These are phyloP conservation scores for Aspergillus sp. DNA, from an alignment of 2,329 filamentous ascomycete species.

Conservation along the genomic window DNA sequence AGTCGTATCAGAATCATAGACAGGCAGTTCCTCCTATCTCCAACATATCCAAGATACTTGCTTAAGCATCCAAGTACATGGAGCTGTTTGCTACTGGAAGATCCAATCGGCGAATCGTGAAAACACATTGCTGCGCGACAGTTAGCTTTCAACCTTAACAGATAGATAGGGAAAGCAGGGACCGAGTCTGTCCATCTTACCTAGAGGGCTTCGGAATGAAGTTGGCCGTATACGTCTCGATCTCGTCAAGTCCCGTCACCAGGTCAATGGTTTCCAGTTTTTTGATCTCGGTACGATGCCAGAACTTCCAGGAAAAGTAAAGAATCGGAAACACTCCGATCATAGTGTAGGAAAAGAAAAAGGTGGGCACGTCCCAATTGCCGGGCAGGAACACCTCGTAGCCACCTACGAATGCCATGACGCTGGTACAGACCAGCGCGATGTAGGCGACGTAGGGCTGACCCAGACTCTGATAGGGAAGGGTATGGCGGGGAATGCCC, in stretches of 20 bases:
- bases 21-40: background rate
- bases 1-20: background rate
- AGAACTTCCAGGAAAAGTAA: conserved; percentile 69
- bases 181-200: conserved; percentile 38
- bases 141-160: conserved; percentile 3
- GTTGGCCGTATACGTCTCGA: conserved; percentile 66
- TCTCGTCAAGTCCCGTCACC: conserved; percentile 60
- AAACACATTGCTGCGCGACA: conserved; percentile 23
- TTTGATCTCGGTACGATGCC: conserved; percentile 61
- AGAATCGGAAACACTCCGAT: conserved; percentile 68
- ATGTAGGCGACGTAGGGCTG: conserved; percentile 74
- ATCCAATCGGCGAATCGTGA: conserved; percentile 21
- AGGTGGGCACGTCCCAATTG: conserved; percentile 67
- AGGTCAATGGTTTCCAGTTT: conserved; percentile 63
- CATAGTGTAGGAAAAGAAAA: conserved; percentile 77
- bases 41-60: background rate
- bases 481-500: conserved; percentile 62
- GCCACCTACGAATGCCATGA: conserved; percentile 74
- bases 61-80: background rate
- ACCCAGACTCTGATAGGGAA: conserved; percentile 69
- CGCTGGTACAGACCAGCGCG: conserved; percentile 60
- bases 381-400: conserved; percentile 73
- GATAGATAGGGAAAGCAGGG: background rate
- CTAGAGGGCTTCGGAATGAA: conserved; percentile 56
- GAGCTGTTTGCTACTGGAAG: conserved; percentile 10